Evolutionary conservation across 441 rosid species (phyloP).

Genomic region (Flueggea neowawraea): DNA sequence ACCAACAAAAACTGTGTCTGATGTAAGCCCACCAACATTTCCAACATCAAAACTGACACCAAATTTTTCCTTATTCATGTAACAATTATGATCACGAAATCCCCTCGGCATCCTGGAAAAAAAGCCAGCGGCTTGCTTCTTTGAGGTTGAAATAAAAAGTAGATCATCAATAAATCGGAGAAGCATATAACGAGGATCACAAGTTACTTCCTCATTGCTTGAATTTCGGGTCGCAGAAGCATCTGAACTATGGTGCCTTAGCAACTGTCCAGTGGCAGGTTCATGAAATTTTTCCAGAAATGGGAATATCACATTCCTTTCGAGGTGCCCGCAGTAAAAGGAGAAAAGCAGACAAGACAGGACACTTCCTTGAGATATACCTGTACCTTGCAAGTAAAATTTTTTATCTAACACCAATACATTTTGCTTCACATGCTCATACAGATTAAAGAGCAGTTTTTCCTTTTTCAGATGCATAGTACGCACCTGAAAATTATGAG

Average conservation of each 20-base stretch:
- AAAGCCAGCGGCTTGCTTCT: constrained; percentile 58
- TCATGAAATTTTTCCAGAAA: constrained; percentile 42
- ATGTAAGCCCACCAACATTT: constrained; percentile 23
- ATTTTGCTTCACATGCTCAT: constrained; percentile 64
- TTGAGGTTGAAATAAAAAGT: constrained; percentile 81
- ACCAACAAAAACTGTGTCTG: constrained; percentile 43
- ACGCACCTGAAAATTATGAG: constrained; percentile 41
- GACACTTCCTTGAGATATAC: constrained; percentile 91
- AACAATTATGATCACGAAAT: constrained; percentile 72
- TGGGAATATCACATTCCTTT: constrained; percentile 67
- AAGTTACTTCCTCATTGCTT: constrained; percentile 18
- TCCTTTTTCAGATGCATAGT: constrained; percentile 30
- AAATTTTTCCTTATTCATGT: constrained; percentile 73
- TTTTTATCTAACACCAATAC: constrained; percentile 47
- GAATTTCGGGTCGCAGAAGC: constrained; percentile 9
- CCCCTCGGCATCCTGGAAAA: constrained; percentile 51
- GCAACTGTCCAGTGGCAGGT: constrained; percentile 18
- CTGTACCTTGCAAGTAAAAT: constrained; percentile 59
- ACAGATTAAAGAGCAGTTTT: constrained; percentile 35
- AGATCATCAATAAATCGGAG: constrained; percentile 83
- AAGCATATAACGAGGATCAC: constrained; percentile 38
- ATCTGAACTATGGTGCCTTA: constrained; percentile 9
- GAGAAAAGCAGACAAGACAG: constrained; percentile 79
- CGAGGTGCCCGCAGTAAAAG: constrained; percentile 82
- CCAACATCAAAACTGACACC: constrained; percentile 60